Base-by-base conservation (phyloP, 768 basidiomycete species). In the Russula sp. region DNA sequence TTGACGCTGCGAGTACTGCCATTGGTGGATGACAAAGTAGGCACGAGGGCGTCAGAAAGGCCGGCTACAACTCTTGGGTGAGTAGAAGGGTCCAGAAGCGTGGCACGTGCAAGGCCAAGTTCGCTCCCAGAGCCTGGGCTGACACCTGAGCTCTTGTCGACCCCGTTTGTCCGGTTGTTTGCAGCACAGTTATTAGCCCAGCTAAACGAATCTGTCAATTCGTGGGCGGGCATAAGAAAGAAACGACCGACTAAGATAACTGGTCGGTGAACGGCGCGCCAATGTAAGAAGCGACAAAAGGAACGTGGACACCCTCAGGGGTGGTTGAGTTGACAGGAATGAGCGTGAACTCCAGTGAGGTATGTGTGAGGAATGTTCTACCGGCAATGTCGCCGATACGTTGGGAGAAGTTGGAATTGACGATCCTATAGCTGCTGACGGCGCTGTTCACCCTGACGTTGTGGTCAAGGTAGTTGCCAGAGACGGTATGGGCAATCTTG, bases 401-500 rank as follows among this genome's bases (percentile, higher is more conserved):
- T 71, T 86, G 85, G n/a, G 81, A 82, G 66, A 80, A 84, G n/a
- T 61, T 68, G 0, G 74, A 75, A 10, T 71, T 76, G 14, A 63
- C 57, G 44, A 75, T 67, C 8, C 82, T 75, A 69, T 86, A 86
- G 68, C 82, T 82, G 37, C 78, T 82, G 72, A 84, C 82, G 4
- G 81, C 84, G 45, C 80, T 82, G 73, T 86, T 87, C 45, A 85
- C 80, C 39, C 86, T 79, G 49, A 86, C 77, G 35, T 82, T 82
- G 65, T 84, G 84, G 69, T 86, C 84, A 53, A 87, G 74, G 70
- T 80, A 86, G 66, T 85, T 85, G 4, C 86, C 84, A 5, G 82
- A 81, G n/a, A 83, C 79, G 3, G 81, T 84, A 44, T 71, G 71
- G 2, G 86, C 85, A 53, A 86, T 80, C 31, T 75, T 70, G 69